These are phyloP conservation scores for Petunia axillaris DNA, from an alignment of 257 asterid genomes.

Conservation along the genomic window DNA sequence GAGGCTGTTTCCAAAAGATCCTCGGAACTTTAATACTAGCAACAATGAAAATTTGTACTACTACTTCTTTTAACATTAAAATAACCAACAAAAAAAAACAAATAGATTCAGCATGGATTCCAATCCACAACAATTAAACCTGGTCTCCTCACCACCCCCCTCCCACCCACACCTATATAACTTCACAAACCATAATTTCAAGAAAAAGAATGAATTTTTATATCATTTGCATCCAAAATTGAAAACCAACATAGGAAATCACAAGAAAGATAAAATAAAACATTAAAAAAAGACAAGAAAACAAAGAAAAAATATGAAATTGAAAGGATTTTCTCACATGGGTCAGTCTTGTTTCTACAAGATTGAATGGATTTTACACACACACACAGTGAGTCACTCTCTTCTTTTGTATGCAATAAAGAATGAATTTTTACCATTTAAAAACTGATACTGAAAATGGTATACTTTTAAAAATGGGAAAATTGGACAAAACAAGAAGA, in stretches of 20 bases:
- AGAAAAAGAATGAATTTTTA: not conserved
- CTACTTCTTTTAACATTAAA: slow-evolving; percentile 35
- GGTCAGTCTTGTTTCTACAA: slow-evolving; percentile 8
- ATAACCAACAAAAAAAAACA: slow-evolving; percentile 35
- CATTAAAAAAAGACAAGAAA: not conserved
- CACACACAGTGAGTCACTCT: not conserved
- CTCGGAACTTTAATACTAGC: slow-evolving; percentile 24
- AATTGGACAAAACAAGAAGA: not conserved
- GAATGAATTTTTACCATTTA: no score
- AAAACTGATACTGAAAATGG: no score
- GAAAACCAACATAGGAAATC: slow-evolving; percentile 10
- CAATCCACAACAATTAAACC: slow-evolving; percentile 77
- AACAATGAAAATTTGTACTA: slow-evolving; percentile 27
- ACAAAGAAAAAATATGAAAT: not conserved
- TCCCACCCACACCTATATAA: not conserved
- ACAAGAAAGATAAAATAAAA: not conserved
- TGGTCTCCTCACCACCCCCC: slow-evolving; percentile 34
- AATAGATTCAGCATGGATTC: slow-evolving; percentile 86
- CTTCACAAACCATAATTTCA: slow-evolving; percentile 40
- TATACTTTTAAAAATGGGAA: no score
- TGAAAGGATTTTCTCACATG: slow-evolving; percentile 11
- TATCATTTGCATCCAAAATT: not conserved
- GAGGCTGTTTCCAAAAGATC: no score
- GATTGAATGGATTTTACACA: not conserved
- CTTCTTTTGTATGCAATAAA: not conserved